A percentile compares a stretch with the other conserved stretches of the same genome.
Evolutionary conservation across 805 yeast species (phyloP).

Genomic region (Zygotorulaspora sp.): DNA sequence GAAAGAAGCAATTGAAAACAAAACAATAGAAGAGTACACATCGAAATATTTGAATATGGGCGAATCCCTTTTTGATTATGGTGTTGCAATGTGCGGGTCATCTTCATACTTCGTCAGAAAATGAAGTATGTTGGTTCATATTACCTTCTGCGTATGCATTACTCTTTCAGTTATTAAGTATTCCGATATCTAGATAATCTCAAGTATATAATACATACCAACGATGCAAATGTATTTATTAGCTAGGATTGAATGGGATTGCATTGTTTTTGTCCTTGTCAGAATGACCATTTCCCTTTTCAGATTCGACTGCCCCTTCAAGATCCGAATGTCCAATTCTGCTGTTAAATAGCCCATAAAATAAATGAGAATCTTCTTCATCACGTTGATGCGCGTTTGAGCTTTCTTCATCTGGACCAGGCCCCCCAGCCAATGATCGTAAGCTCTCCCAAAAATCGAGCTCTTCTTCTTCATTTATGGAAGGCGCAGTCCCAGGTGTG

Average conservation of each 20-base stretch:
- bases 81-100: constrained; percentile 62
- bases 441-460: constrained; percentile 69
- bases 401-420: constrained; percentile 11
- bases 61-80: constrained; percentile 73
- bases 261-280: constrained; percentile 8
- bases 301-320: constrained; percentile 1
- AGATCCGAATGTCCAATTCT: constrained; percentile 5
- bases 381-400: constrained; percentile 6
- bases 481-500: constrained; percentile 9
- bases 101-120: constrained; percentile 70
- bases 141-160: neutral
- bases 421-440: constrained; percentile 47
- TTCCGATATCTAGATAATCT: neutral
- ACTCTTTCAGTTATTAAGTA: neutral
- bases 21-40: constrained; percentile 48
- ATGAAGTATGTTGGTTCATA: constrained; percentile 21
- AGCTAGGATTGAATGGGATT: constrained; percentile 19
- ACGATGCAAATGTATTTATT: neutral
- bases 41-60: constrained; percentile 74
- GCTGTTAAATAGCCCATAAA: constrained; percentile 17
- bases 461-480: constrained; percentile 47
- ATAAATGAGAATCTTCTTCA: constrained; percentile 15
- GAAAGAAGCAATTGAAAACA: constrained; percentile 42
- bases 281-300: constrained; percentile 2
- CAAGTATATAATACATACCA: too few species aligned